Conservation (phyloP, 140 eudicot species). For the Stevia rebaudiana region DNA sequence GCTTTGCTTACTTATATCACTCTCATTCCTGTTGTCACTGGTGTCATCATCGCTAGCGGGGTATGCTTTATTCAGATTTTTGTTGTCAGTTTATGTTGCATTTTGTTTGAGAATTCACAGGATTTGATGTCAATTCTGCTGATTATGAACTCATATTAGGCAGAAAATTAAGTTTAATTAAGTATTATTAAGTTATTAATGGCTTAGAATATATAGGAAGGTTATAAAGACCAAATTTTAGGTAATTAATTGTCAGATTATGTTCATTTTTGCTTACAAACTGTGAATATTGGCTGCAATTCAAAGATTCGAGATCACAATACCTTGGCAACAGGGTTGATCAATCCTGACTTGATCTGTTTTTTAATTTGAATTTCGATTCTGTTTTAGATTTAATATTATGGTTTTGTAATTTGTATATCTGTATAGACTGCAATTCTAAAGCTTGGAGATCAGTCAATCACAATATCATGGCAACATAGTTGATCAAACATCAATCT, state of each 20-base stretch:
- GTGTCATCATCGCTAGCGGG: conserved; percentile 97
- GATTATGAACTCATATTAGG: background rate
- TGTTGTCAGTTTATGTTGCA: background rate
- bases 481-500: background rate
- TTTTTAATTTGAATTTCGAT: background rate
- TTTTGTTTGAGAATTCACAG: background rate
- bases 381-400: background rate
- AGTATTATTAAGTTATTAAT: background rate
- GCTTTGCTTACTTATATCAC: conserved; percentile 85
- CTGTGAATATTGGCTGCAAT: background rate
- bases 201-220: background rate
- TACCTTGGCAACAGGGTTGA: background rate
- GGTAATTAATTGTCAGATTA: background rate
- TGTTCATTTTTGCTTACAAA: background rate
- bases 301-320: background rate
- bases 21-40: conserved; percentile 90
- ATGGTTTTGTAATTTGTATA: no score
- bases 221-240: background rate
- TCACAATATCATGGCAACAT: background rate
- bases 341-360: background rate
- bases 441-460: background rate
- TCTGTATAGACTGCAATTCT: background rate
- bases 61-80: conserved; percentile 33
- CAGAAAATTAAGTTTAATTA: background rate
- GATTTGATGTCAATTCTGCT: background rate